Evolutionary conservation across 1,284 basidiomycete species (phyloP).

Genomic region (Boletus semigastroideus): DNA sequence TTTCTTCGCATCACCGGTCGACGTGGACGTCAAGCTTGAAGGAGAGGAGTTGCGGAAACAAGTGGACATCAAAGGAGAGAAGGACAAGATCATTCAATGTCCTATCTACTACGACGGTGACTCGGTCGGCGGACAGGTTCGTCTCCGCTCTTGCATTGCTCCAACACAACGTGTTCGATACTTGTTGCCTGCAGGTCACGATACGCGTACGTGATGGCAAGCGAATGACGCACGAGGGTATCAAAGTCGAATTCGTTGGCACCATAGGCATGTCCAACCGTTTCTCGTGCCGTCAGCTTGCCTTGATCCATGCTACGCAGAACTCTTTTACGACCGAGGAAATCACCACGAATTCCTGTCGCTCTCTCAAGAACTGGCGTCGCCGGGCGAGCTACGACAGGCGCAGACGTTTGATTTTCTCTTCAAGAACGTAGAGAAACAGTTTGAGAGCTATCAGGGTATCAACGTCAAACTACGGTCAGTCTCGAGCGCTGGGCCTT

Average conservation of each 20-base stretch:
- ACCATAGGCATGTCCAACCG: conserved; percentile 74
- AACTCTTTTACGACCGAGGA: conserved; percentile 94
- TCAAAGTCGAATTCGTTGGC: conserved; percentile 97
- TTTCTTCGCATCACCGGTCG: conserved; percentile 90
- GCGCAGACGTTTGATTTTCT: conserved; percentile 94
- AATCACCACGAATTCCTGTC: conserved; percentile 99
- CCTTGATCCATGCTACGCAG: conserved; percentile 32
- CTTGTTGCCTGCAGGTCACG: conserved; percentile 57
- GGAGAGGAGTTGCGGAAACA: conserved; percentile 87
- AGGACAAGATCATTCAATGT: conserved; percentile 79
- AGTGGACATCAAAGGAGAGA: conserved; percentile 72
- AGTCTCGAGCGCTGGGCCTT: conserved; percentile 27
- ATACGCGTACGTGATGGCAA: conserved; percentile 94
- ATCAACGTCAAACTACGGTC: conserved; percentile 97
- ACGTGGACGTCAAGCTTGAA: conserved; percentile 87
- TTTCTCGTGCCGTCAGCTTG: neutral
- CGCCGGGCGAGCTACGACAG: conserved; percentile 92
- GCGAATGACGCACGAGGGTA: conserved; percentile 93
- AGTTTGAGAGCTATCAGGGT: conserved; percentile 96
- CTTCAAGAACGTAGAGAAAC: conserved; percentile 99
- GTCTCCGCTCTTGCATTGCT: conserved; percentile 26
- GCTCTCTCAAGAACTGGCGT: conserved; percentile 90
- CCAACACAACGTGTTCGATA: conserved; percentile 5
- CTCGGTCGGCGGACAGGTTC: conserved; percentile 81
- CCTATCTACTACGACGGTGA: conserved; percentile 98